Evolutionary conservation across 352 stramenopile genomes (phyloP).

Genomic region (Peronosclerospora sorghi): DNA sequence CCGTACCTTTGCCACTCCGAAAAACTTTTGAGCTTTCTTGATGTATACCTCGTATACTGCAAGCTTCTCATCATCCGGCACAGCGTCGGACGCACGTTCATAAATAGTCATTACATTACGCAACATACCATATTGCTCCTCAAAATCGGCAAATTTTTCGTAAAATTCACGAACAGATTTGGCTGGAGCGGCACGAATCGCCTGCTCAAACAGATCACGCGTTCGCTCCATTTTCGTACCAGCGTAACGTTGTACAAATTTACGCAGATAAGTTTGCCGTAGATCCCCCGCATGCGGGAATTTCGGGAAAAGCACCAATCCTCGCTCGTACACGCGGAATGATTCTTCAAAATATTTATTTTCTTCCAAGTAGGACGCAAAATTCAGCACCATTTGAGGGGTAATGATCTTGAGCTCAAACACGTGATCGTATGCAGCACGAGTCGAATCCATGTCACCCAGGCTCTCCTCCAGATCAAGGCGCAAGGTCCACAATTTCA

Average conservation of each 20-base stretch:
- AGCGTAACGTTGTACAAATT: constrained; percentile 93
- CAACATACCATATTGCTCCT: constrained; percentile 94
- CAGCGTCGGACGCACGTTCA: constrained; percentile 85
- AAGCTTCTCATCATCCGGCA: constrained; percentile 84
- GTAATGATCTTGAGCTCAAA: constrained; percentile 97
- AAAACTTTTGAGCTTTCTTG: constrained; percentile 91
- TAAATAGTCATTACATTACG: constrained; percentile 95
- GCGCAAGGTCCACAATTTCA: constrained; percentile 94
- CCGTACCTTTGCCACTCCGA: constrained; percentile 92
- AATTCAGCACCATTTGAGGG: constrained; percentile 96
- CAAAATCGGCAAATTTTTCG: constrained; percentile 89
- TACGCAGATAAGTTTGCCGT: constrained; percentile 92
- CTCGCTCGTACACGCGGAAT: constrained; percentile 90
- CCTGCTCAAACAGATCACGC: constrained; percentile 94
- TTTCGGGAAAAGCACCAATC: constrained; percentile 60
- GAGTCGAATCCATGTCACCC: constrained; percentile 90
- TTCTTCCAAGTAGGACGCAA: constrained; percentile 92
- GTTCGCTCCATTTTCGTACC: constrained; percentile 95
- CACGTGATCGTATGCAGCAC: constrained; percentile 90
- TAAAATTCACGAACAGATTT: constrained; percentile 83
- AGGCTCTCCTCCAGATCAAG: constrained; percentile 98
- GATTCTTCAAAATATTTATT: constrained; percentile 96
- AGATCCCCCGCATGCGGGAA: constrained; percentile 95
- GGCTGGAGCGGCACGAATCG: constrained; percentile 67
- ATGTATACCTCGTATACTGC: constrained; percentile 93